Evolutionary conservation across 257 asterid species (phyloP).

Genomic region (Sherardia arvensis): DNA sequence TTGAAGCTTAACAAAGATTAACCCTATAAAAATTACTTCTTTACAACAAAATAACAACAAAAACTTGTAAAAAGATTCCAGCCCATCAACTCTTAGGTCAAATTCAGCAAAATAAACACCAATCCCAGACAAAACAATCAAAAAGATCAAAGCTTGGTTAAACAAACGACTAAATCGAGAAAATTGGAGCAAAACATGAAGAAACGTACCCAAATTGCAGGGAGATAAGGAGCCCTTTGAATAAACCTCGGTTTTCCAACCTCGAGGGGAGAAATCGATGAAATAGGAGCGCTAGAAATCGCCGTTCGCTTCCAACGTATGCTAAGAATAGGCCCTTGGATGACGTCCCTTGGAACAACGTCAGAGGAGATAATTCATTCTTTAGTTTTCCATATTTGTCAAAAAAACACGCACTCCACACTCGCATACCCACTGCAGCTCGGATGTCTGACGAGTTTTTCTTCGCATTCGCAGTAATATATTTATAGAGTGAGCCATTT

Average conservation of each 20-base stretch:
- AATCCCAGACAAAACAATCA: background rate
- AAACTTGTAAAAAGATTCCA: background rate
- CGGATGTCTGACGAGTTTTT: background rate
- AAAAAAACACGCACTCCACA: background rate
- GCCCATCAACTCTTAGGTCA: background rate
- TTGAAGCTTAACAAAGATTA: conserved; percentile 1
- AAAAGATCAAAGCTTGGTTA: background rate
- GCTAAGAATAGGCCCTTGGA: background rate
- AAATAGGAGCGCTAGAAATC: background rate
- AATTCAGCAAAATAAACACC: background rate
- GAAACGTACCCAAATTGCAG: background rate
- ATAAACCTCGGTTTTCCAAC: background rate
- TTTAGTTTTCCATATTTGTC: background rate
- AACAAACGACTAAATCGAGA: background rate
- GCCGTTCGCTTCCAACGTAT: background rate
- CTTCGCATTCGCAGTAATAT: background rate
- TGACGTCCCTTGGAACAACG: background rate
- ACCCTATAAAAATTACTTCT: conserved; percentile 1
- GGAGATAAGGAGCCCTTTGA: background rate
- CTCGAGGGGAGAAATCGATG: background rate
- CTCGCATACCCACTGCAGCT: background rate
- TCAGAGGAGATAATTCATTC: background rate
- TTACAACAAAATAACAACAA: background rate
- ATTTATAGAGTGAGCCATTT: background rate
- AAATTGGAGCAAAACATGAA: background rate